Conservation (phyloP, 768 basidiomycete species). For the Tricholoma matsutake region DNA sequence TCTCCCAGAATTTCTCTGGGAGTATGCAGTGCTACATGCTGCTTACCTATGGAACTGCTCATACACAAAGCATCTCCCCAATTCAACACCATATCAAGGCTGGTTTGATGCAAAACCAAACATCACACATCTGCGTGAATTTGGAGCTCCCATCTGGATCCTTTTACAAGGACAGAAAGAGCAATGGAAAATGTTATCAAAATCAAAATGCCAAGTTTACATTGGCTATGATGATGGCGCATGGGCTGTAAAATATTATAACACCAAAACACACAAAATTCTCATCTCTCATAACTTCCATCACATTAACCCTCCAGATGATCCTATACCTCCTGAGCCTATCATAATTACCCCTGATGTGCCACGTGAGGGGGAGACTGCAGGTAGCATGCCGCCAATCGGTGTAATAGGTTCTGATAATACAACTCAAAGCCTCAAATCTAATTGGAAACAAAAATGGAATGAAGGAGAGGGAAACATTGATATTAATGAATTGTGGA, state of each 20-base stretch:
- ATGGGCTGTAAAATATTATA: not conserved
- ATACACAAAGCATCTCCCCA: not conserved
- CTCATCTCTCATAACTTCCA: not conserved
- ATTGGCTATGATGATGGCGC: not conserved
- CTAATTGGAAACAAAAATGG: not conserved
- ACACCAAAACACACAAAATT: not conserved
- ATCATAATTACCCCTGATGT: slow-evolving; percentile 12
- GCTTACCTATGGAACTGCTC: slow-evolving; percentile 20
- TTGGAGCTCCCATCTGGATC: not conserved
- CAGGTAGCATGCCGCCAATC: not conserved
- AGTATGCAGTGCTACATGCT: slow-evolving; percentile 19
- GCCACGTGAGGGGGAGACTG: not conserved
- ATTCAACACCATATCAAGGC: not conserved
- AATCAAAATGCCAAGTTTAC: not conserved
- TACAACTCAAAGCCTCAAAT: not conserved
- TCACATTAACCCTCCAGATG: not conserved
- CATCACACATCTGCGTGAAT: not conserved
- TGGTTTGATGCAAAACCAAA: not conserved
- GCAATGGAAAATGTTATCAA: not conserved
- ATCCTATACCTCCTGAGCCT: slow-evolving; percentile 20
- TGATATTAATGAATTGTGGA: not conserved
- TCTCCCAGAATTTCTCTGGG: slow-evolving; percentile 25
- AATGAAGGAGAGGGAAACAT: not conserved
- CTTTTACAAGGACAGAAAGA: not conserved
- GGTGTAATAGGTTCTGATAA: not conserved